Evolutionary conservation across 179 eudicot genomes (phyloP), one percentile per base, ranked within the genome.

Genomic region (Nepenthes alata): DNA sequence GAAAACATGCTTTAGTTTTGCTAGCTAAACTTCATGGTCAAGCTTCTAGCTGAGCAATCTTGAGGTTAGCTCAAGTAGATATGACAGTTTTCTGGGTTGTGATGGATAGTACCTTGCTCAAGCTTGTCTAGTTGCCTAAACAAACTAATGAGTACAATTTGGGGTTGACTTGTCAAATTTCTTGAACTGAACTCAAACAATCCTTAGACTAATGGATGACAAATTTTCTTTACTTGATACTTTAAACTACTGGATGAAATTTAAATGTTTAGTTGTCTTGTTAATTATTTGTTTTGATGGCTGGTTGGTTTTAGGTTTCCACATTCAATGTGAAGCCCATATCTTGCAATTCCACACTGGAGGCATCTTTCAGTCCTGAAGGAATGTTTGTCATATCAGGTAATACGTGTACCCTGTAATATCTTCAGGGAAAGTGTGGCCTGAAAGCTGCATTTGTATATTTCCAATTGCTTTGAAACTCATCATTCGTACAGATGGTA

Each of bases 341-440:
- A 53, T 85, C 87, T 55, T 75, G 83, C 48, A 61, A 64, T 61
- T 83, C 95, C 13, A 87, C 95, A 53, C 69, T 87, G 76, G 93
- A 87, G 75, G 93, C 95, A 53, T 83, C 95, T 49, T 90, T 90
- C 74, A 85, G 90, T 66, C 93, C 95, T 12, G 95, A 87, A 14
- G 97, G 98, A 67, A 81, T 64, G 74, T 89, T 74, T 79, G 97
- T 87, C 57, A 71, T 89, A 68, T 85, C 95, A 85, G 98, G 98
- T 79, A 64, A 66, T 35, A 35, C 35, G 37, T 55, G 6, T 37
- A 7, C 6, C 2, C 51, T 57, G 14, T 15, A 38, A 8, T 57
- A 34, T 57, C 59, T 2, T n/a, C 6, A 7, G 55, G 55, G 7
- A 12, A 6, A 14, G 34, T n/a, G 34, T 52, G 25, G 4, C 2